Conservation (phyloP, 495 filamentous ascomycete genomes). For the Neurospora tetraspora region DNA sequence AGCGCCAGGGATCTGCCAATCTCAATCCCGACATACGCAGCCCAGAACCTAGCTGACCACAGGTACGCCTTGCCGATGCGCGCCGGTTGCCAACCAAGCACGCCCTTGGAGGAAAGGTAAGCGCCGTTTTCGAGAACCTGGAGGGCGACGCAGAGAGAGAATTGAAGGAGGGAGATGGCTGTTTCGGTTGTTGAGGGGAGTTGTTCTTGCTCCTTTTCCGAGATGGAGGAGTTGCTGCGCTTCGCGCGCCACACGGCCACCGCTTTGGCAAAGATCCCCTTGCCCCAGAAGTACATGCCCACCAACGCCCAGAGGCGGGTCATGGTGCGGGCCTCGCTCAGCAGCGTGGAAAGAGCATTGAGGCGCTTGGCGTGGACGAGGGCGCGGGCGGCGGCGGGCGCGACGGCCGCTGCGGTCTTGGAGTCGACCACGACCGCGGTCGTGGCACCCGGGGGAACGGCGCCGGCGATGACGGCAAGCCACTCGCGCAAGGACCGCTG, state of each 20-base stretch:
- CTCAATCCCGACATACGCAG: constrained; percentile 65
- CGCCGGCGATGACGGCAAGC: constrained; percentile 26
- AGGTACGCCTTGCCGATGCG: constrained; percentile 46
- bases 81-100: constrained; percentile 49
- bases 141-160: constrained; percentile 54
- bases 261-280: constrained; percentile 34
- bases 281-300: constrained; percentile 66
- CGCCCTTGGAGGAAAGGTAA: constrained; percentile 60
- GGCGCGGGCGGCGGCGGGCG: constrained; percentile 25
- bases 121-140: constrained; percentile 79
- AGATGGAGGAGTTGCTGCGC: neutral
- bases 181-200: constrained; percentile 28
- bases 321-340: constrained; percentile 60
- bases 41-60: constrained; percentile 77
- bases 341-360: constrained; percentile 39
- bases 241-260: constrained; percentile 1
- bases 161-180: constrained; percentile 55
- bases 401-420: constrained; percentile 12
- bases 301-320: constrained; percentile 71
- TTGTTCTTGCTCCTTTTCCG: constrained; percentile 5
- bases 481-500: constrained; percentile 28
- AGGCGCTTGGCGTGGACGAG: constrained; percentile 33
- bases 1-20: constrained; percentile 50
- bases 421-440: constrained; percentile 20
- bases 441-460: constrained; percentile 27